These are phyloP conservation scores for Calocera viscosa DNA, from an alignment of 768 basidiomycete species.

Conservation along the genomic window DNA sequence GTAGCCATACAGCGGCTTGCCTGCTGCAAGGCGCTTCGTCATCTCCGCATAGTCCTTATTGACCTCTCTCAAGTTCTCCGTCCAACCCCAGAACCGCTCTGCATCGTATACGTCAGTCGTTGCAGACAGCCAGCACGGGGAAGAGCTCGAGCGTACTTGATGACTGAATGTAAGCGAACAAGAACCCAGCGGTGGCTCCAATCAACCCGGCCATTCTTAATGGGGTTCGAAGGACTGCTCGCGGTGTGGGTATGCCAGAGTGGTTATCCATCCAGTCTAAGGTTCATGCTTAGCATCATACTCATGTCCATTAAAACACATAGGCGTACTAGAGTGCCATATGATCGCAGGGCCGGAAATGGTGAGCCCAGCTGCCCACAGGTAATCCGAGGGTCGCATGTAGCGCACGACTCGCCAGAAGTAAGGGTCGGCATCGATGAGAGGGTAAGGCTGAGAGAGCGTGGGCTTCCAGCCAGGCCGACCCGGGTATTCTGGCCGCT, in stretches of 20 bases:
- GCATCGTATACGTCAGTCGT: neutral
- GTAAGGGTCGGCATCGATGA: conserved; percentile 92
- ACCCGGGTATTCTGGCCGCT: conserved; percentile 18
- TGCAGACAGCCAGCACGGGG: neutral
- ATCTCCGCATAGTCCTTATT: conserved; percentile 67
- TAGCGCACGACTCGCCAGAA: conserved; percentile 75
- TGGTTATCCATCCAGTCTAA: neutral
- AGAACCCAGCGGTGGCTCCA: conserved; percentile 13
- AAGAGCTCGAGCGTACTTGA: conserved; percentile 17
- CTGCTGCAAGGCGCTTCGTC: conserved; percentile 55
- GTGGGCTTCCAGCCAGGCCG: conserved; percentile 21
- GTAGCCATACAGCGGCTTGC: conserved; percentile 76
- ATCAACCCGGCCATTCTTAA: neutral
- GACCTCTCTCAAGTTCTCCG: conserved; percentile 75
- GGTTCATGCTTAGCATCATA: neutral
- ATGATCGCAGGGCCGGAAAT: conserved; percentile 70
- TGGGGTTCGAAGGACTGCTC: neutral
- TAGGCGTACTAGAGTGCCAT: conserved; percentile 65
- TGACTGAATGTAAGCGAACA: conserved; percentile 22
- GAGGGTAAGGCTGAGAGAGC: conserved; percentile 51
- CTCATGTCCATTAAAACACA: conserved; percentile 11
- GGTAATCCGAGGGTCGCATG: conserved; percentile 80
- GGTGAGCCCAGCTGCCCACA: conserved; percentile 65
- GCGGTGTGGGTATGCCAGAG: neutral
- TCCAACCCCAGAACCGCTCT: conserved; percentile 96